Evolutionary conservation across 192 early-diverging fungal species (phyloP), one percentile per base, ranked within the genome.

Genomic region (Jimgerdemannia flammicorona): DNA sequence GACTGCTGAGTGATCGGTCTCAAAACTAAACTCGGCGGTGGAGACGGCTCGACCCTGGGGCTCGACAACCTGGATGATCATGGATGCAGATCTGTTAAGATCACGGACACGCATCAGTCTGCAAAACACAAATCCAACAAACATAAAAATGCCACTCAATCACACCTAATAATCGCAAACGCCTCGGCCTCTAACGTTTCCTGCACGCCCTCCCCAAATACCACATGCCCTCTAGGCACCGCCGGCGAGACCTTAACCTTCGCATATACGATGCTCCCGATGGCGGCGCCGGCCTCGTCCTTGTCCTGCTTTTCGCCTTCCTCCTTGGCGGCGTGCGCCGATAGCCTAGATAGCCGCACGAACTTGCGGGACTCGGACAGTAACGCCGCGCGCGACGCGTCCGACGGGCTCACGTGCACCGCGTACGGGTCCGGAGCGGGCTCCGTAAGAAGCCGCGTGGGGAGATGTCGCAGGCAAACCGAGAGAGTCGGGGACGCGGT

Each of bases 91-190:
- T 67, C 40, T 10, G 18, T 29, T 29, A 29, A 29, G 29, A 29
- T 29, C 29, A 29, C 29, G 29, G 29, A 29, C 29, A 29, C 29
- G 29, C 29, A 29, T 29, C 29, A 29, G 29, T 29, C 29, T 29
- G 1, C 29, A 29, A 29, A 29, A 29, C 1, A 29, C 29, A 29
- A 29, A 29, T 1, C 29, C 29, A 29, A 29, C 29, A 42, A 64
- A 69, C 67, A 70, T 43, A 72, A 39, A 10, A 49, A 69, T 43
- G 41, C 59, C 40, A 44, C 44, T 3, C 29, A 0, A 19, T 73
- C 76, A 71, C 84, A 86, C 87, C 79, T 81, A 69, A 89, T 73
- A 66, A 87, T 85, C 4, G 80, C 81, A 80, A 84, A 89, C 64
- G 79, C 80, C 67, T 86, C 79, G 0, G 79, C 67, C 40, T 86